Conservation (phyloP, 768 basidiomycete genomes). For the Mycena filopes region DNA sequence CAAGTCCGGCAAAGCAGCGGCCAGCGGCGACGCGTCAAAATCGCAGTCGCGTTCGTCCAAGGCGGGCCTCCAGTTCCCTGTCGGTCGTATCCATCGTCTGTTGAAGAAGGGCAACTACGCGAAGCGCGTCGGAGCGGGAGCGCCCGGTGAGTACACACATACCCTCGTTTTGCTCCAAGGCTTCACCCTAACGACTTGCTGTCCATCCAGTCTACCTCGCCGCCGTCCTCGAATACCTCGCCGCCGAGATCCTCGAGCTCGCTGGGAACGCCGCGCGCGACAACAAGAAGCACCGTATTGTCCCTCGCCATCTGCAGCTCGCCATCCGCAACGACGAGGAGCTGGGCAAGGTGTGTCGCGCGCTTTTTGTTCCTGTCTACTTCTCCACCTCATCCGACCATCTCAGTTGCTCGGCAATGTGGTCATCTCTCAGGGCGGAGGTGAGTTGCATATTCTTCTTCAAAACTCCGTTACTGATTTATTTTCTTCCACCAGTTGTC, state of each 20-base stretch:
- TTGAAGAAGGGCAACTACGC: conserved; percentile 81
- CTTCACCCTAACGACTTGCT: conserved; percentile 10
- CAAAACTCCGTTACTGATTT: conserved; percentile 2
- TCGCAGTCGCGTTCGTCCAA: conserved; percentile 69
- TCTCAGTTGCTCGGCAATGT: conserved; percentile 22
- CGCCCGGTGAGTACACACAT: conserved; percentile 58
- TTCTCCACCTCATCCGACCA: neutral
- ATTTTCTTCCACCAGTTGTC: neutral
- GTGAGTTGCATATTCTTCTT: conserved; percentile 11
- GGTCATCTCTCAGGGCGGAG: conserved; percentile 28
- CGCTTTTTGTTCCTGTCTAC: neutral
- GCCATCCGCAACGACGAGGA: conserved; percentile 87
- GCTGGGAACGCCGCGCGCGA: conserved; percentile 84
- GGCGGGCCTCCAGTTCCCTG: conserved; percentile 77
- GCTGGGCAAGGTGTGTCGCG: conserved; percentile 34
- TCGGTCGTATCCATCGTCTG: conserved; percentile 84
- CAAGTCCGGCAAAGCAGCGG: conserved; percentile 61
- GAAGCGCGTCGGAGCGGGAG: conserved; percentile 80
- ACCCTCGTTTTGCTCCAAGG: neutral
- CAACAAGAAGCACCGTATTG: conserved; percentile 89
- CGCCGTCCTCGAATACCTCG: conserved; percentile 83
- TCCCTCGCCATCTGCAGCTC: conserved; percentile 83
- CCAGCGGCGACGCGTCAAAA: conserved; percentile 50
- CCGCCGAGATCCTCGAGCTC: conserved; percentile 85
- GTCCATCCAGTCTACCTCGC: conserved; percentile 72